A percentile compares a stretch with the other conserved stretches of the same genome.
phyloP scores from a whole-genome alignment of 371 early-diverging fungal species.

The Saksenaea vasiformis region DNA sequence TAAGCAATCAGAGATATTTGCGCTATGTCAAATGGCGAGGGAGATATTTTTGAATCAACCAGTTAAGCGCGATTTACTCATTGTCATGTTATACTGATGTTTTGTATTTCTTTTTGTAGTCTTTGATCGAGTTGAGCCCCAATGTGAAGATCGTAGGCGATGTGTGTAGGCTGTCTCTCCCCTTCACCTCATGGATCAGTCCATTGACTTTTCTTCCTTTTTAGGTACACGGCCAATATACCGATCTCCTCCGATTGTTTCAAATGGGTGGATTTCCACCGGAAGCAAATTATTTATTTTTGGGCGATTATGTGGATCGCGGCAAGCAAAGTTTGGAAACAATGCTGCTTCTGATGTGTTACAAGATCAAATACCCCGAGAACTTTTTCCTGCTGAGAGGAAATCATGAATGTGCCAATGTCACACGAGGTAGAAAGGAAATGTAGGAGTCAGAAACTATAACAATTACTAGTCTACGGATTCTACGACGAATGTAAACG shows the following conservation, averaged over 20 bases:
- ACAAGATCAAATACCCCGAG: conserved; percentile 97
- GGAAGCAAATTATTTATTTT: conserved; percentile 88
- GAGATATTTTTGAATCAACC: conserved; percentile 89
- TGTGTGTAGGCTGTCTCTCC: background rate
- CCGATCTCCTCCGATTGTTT: conserved; percentile 86
- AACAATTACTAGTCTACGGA: conserved; percentile 80
- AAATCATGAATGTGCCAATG: conserved; percentile 98
- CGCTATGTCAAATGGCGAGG: conserved; percentile 76
- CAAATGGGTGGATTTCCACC: conserved; percentile 94
- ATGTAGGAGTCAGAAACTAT: background rate
- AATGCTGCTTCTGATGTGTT: conserved; percentile 90
- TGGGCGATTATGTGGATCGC: conserved; percentile 99
- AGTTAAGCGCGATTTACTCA: background rate
- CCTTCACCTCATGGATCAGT: background rate
- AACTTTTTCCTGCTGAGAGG: conserved; percentile 98
- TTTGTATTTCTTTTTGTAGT: conserved; percentile 10
- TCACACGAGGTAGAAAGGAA: conserved; percentile 76
- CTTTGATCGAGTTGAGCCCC: conserved; percentile 86
- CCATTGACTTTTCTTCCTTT: background rate
- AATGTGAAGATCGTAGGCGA: conserved; percentile 87
- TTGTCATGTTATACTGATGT: background rate
- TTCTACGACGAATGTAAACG: conserved; percentile 99
- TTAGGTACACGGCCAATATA: conserved; percentile 79
- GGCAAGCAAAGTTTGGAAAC: conserved; percentile 97
- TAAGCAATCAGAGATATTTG: conserved; percentile 76